Conservation (phyloP, 768 basidiomycete species). For the Termitomyces bulborhizus region DNA sequence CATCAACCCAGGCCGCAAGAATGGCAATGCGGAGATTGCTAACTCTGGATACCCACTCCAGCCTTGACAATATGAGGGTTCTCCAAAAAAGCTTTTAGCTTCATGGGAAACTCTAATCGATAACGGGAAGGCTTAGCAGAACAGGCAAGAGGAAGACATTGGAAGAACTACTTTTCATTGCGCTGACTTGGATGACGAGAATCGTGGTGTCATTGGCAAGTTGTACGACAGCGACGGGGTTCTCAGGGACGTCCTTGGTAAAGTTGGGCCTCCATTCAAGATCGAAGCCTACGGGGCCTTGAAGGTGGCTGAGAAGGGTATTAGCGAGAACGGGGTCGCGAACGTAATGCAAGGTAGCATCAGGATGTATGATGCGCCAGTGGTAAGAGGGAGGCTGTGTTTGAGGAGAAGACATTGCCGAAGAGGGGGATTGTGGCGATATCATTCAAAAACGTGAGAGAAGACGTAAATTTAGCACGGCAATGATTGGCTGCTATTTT, state of each 20-base stretch:
- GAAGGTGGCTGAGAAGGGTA: slow-evolving; percentile 21
- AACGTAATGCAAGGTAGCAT: slow-evolving; percentile 27
- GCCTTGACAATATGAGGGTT: slow-evolving; percentile 54
- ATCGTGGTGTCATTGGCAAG: slow-evolving; percentile 52
- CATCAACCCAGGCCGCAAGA: slow-evolving; percentile 6
- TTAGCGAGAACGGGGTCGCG: slow-evolving; percentile 28
- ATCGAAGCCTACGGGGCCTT: slow-evolving; percentile 57
- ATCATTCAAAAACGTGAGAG: slow-evolving; percentile 7
- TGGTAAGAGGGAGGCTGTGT: slow-evolving; percentile 23
- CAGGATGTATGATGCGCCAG: slow-evolving; percentile 27
- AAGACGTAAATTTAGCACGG: slow-evolving; percentile 18
- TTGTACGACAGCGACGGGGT: slow-evolving; percentile 71
- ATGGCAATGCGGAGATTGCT: slow-evolving; percentile 13
- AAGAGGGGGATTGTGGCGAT: slow-evolving; percentile 7
- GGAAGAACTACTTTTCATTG: slow-evolving; percentile 40
- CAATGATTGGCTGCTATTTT: slow-evolving; percentile 29
- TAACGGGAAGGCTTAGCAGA: background rate
- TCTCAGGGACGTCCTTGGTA: slow-evolving; percentile 45
- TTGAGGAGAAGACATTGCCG: background rate
- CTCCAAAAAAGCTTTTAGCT: slow-evolving; percentile 45
- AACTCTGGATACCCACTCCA: slow-evolving; percentile 72
- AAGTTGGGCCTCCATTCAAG: slow-evolving; percentile 73
- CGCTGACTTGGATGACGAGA: slow-evolving; percentile 58
- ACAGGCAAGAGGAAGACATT: background rate
- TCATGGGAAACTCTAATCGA: slow-evolving; percentile 44